Evolutionary conservation across 1,139 yeast genomes (phyloP).

Genomic region (Yamadazyma triangularis): DNA sequence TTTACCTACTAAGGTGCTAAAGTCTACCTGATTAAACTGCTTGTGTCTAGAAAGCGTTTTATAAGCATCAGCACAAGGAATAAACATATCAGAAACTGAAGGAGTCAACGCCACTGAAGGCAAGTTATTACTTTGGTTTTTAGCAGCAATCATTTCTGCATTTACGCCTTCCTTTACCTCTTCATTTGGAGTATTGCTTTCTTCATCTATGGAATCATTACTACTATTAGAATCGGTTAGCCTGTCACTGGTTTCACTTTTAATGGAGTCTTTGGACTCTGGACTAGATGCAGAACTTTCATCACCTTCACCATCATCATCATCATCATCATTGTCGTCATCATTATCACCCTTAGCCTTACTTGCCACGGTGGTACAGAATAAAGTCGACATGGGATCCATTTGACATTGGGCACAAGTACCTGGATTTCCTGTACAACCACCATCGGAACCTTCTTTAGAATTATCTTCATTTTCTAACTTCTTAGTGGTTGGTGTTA

Average conservation of each 20-base stretch:
- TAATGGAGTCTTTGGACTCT: constrained; percentile 1
- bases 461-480: constrained; percentile 11
- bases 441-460: constrained; percentile 18
- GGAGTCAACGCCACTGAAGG: constrained; percentile 1
- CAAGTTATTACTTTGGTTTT: constrained; percentile 1
- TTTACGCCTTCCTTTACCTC: constrained; percentile 10
- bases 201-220: neutral
- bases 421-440: constrained; percentile 89
- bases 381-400: constrained; percentile 85
- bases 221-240: neutral
- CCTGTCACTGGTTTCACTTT: too few species aligned
- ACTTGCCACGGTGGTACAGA: constrained; percentile 80
- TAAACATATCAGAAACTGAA: constrained; percentile 48
- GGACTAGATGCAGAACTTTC: constrained; percentile 7
- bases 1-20: constrained; percentile 69
- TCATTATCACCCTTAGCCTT: constrained; percentile 26
- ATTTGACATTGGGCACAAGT: constrained; percentile 78
- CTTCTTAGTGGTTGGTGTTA: constrained; percentile 20
- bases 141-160: constrained; percentile 6
- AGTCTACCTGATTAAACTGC: constrained; percentile 66
- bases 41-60: constrained; percentile 79
- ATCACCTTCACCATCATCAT: constrained; percentile 6
- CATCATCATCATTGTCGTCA: constrained; percentile 12
- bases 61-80: constrained; percentile 87
- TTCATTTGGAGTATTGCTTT: constrained; percentile 4